Evolutionary conservation across 2,329 filamentous ascomycete genomes (phyloP), one percentile per base, ranked within the genome.

Genomic region (Arachnomyces sp.): DNA sequence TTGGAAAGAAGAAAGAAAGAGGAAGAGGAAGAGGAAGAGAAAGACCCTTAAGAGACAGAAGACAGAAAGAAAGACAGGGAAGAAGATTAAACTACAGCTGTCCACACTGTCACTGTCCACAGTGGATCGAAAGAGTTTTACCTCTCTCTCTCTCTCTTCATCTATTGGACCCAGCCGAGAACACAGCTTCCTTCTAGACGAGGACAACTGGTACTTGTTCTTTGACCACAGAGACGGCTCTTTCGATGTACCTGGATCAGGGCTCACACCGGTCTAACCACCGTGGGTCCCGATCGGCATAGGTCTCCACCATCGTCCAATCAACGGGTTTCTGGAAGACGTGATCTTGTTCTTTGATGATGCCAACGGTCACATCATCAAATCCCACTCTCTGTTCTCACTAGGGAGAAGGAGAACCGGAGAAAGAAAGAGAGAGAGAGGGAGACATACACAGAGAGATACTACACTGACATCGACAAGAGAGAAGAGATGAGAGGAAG

Each of bases 321-420:
- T 40, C 38, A 40, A 21, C 15, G 32, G 8, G 12, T 7, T 6
- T 21, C 21, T 14, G 21, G 30, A 40, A 40, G 38, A 36, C 38
- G 38, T 28, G 31, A 40, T 40, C 29, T 35, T 31, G 34, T 29
- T 5, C 18, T 18, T 28, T 11, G 38, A 40, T 40, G 32, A 35
- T 35, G 38, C 34, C 15, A 30, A 38, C 14, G 7, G 21, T 15
- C 5, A 7, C 31, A 25, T 5, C 5, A 25, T 9, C 21, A 25
- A 5, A 9, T 9, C 5, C 21, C 21, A 5, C 21, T 25, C 9
- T 25, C 21, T 9, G 9, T n/a, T n/a, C n/a, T n/a, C n/a, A n/a
- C n/a, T n/a, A 30, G n/a, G 31, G 13, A 8, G 7, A 8, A 34
- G 31, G 31, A 8, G 7, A 14, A 34, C 31, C 16, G 7, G n/a